Evolutionary conservation across 257 asterid genomes (phyloP), one percentile per base, ranked within the genome.

Genomic region (Nicotiana undulata): DNA sequence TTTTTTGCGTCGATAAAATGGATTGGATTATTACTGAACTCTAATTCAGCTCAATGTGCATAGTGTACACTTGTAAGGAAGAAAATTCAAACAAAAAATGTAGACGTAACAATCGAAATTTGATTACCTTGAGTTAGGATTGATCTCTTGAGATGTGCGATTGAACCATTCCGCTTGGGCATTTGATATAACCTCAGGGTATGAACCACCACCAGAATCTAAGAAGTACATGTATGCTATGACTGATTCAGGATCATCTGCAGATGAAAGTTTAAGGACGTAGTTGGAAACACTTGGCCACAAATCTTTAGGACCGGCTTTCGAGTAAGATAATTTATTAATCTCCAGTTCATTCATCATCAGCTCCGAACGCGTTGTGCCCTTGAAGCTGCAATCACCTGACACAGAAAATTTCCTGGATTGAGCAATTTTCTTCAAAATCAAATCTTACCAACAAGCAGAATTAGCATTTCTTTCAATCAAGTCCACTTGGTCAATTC

Each of bases 121-220:
- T 34, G 67, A 64, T 49, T 90, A 92, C 99, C 97, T 91, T 31
- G 90, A 86, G 67, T 89, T 82, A 26, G 95, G 97, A 66, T 95
- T 95, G 77, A 92, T 52, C 85, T 89, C 88, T 79, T 82, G 81
- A 60, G 94, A 87, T 79, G 66, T 91, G 78, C 77, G 80, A 80
- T 82, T 83, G 82, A 95, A 91, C 99, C 99, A 95, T 75, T 90
- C 82, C 15, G 84, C 94, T 89, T 95, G 98, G 16, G 94, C 91
- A 55, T 79, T 40, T 58, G 99, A 93, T 80, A 95, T 88, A 26
- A 92, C 92, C 90, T 92, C 89, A 0, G 97, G 99, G 82, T 91
- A 95, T 40, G 98, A 92, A 3, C 98, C 98, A 61, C 99, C 97
- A 16, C 99, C 99, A 3, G 99, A 93, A 89, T 95, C 98, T 26